Evolutionary conservation across 1,284 basidiomycete genomes (phyloP).

Genomic region (Rhodotorula mucilaginosa): DNA sequence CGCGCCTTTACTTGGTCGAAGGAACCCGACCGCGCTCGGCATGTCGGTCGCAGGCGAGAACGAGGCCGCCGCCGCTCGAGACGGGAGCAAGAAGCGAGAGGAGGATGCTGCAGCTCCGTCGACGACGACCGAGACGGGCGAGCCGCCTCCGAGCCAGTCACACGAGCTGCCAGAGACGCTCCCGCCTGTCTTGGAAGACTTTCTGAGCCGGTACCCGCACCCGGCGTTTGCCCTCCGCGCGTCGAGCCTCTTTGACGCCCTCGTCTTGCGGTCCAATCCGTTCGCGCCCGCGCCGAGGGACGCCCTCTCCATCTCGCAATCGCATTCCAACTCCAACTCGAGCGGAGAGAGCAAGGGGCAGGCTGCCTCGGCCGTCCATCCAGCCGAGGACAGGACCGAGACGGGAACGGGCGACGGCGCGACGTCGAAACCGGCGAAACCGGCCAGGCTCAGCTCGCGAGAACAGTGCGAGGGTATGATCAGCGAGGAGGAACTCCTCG

Average conservation of each 20-base stretch:
- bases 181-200: slow-evolving; percentile 1
- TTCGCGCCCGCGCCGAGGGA: neutral
- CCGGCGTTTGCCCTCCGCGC: slow-evolving; percentile 16
- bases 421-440: too few species aligned
- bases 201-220: slow-evolving; percentile 19
- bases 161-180: neutral
- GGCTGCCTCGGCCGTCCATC: neutral
- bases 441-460: neutral
- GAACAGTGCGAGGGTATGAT: slow-evolving; percentile 11
- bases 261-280: slow-evolving; percentile 9
- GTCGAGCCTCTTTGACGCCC: slow-evolving; percentile 12
- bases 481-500: neutral
- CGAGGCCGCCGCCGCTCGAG: too few species aligned
- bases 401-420: too few species aligned
- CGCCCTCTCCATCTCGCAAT: neutral
- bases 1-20: too few species aligned
- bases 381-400: neutral
- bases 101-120: too few species aligned
- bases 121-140: neutral
- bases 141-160: neutral
- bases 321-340: neutral
- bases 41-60: too few species aligned
- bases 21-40: too few species aligned
- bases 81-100: too few species aligned
- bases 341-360: neutral